Conservation (phyloP, 2,329 filamentous ascomycete genomes). For the Botrytis byssoidea region DNA sequence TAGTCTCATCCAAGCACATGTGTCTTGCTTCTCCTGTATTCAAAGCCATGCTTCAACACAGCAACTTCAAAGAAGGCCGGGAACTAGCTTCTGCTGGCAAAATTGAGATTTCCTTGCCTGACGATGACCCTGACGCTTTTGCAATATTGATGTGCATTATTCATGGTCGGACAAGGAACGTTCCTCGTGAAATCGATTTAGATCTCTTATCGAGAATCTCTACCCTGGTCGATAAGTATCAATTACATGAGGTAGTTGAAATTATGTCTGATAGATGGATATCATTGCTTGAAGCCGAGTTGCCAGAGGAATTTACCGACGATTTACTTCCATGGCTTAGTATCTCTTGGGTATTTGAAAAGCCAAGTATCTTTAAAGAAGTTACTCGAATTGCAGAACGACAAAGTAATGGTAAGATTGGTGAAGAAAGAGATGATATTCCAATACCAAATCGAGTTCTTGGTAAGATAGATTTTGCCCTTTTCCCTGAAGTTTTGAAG, state of each 20-base stretch:
- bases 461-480: background rate
- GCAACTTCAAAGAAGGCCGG: slow-evolving; percentile 8
- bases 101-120: slow-evolving; percentile 9
- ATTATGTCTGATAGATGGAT: slow-evolving; percentile 15
- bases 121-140: slow-evolving; percentile 19
- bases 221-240: slow-evolving; percentile 20
- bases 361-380: slow-evolving; percentile 2
- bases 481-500: background rate
- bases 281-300: background rate
- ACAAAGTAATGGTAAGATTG: slow-evolving; percentile 11
- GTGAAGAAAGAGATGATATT: slow-evolving; percentile 11
- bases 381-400: slow-evolving; percentile 14
- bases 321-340: slow-evolving; percentile 12
- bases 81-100: slow-evolving; percentile 5
- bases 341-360: slow-evolving; percentile 19
- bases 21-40: slow-evolving; percentile 18
- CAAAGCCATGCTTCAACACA: slow-evolving; percentile 15
- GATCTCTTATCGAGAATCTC: slow-evolving; percentile 9
- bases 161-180: background rate
- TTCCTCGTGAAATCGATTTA: background rate
- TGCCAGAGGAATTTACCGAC: background rate
- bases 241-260: slow-evolving; percentile 17
- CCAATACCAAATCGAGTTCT: slow-evolving; percentile 14
- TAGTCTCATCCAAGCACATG: slow-evolving; percentile 21
- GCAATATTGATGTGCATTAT: slow-evolving; percentile 9